Base-by-base conservation (phyloP, 1,284 basidiomycete species). In the Vanrija humicola region DNA sequence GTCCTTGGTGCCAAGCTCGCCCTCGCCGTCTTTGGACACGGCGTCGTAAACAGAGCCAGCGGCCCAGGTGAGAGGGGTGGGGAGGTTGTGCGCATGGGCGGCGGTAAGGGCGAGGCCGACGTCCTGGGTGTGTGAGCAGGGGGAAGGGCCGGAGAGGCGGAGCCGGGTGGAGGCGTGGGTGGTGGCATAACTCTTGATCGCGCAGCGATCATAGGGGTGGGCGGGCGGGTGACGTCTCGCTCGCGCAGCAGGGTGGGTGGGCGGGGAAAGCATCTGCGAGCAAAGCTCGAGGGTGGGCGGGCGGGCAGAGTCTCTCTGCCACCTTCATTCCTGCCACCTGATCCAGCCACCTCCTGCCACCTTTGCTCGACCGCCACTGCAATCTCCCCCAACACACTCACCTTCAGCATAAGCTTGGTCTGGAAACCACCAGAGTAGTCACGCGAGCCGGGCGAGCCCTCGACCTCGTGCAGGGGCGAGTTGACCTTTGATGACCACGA, bases 401-500 rank as follows among this genome's bases (percentile, higher is more conserved):
- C 71, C 64, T 75, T 75, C 19, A 74, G 61, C 73, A 75, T 75
- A n/a, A 75, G 61, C 25, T 65, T 66, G 47, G 63, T 59, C 50
- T 69, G 67, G 63, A 75, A 75, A 3, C 73, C 70, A 10, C 70
- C 73, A 8, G 48, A 29, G 52, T 62, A 75, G 2, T 52, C 63
- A 38, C 71, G 58, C 29, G 66, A 64, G n/a, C 70, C 73, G 3
- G 73, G 73, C 46, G 61, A 64, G 25, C 59, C 61, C 1, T 55
- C 52, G 5, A 75, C 63, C 53, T 69, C 68, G 10, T 56, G 40
- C 14, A 72, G 55, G 1, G 73, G 73, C 23, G 69, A 62, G 62
- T 75, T 75, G 45, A 73, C 62, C 26, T 61, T 53, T 10, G 67
- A 70, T 18, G 72, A 74, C 73, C 73, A 75, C 6, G 69, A 72